Conservation (phyloP, 1,284 basidiomycete genomes). For the Ustilago bromivora region DNA sequence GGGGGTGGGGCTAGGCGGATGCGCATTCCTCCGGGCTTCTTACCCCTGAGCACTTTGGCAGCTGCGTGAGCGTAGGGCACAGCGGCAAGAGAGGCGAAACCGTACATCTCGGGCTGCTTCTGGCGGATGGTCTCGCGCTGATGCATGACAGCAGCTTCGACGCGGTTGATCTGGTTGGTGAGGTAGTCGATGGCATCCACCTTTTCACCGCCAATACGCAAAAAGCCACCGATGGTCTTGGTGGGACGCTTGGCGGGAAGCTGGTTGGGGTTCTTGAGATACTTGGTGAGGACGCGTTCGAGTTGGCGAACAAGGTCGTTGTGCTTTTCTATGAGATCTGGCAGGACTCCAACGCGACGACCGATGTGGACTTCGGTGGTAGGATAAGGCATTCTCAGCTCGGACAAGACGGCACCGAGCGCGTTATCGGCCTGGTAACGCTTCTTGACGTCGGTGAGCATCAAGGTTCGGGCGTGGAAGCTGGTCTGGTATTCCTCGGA, state of each 20-base stretch:
- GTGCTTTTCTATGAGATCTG: constrained; percentile 84
- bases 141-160: constrained; percentile 71
- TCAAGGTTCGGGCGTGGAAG: constrained; percentile 76
- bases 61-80: constrained; percentile 66
- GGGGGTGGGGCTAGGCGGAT: constrained; percentile 63
- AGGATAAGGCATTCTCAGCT: constrained; percentile 78
- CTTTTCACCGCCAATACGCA: constrained; percentile 80
- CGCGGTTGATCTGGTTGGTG: constrained; percentile 57
- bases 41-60: constrained; percentile 53
- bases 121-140: constrained; percentile 61
- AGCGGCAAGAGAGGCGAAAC: constrained; percentile 66
- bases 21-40: constrained; percentile 53
- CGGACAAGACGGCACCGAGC: constrained; percentile 77
- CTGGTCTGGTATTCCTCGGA: constrained; percentile 64
- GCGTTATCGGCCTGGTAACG: constrained; percentile 75
- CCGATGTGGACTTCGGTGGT: constrained; percentile 86
- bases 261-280: constrained; percentile 80
- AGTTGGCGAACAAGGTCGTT: constrained; percentile 86
- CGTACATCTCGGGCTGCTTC: constrained; percentile 63
- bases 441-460: constrained; percentile 77
- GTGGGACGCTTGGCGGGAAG: constrained; percentile 81
- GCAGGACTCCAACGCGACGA: constrained; percentile 79
- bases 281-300: constrained; percentile 83
- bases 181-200: constrained; percentile 69
- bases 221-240: constrained; percentile 78